Base-by-base conservation (phyloP, 1,139 yeast genomes). In the Suhomyces wounanorum region DNA sequence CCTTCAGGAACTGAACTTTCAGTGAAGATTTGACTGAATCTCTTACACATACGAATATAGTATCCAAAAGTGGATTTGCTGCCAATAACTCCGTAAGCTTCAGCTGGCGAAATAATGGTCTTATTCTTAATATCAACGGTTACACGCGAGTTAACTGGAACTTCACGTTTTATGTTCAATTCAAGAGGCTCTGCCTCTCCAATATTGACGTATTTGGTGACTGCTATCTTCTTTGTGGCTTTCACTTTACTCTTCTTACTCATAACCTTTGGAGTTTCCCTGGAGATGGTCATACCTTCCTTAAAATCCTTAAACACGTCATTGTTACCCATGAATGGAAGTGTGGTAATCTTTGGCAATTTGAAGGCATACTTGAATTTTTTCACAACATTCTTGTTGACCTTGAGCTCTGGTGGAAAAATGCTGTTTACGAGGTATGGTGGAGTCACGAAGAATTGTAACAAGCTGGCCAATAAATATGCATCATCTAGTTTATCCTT, bases 381-480 rank as follows among this genome's bases (percentile, higher is more conserved):
- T 33, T 56, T 53, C 44, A 56, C 51, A 17, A 59, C 55, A 48
- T 74, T 70, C 52, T 77, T 75, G 52, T 59, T 62, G 33, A 65
- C 63, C 43, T 45, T 47, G 28, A 44, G 42, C 14, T 41, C 43
- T 8, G 55, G 49, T 6, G 55, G 50, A 68, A 91, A 88, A 9
- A 86, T 77, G 1, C 85, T 70, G 55, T 84, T 83, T 23, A 86
- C 79, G 39, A 91, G 74, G 62, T 91, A 89, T 45, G 92, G 89
- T 1, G 97, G 97, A 0, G 97, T 91, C 14, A 91, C 82, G 61
- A 89, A 89, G 63, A 75, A 91, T 64, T 90, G 96, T 49, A 91
- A 72, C 48, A 91, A 73, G 1, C 86, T 77, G 0, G 96, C 95
- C 43, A 89, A 75, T 16, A 84, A 62, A 62, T 85, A 68, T 0